Base-by-base conservation (phyloP, 352 stramenopile species). In the Aphanomyces astaci region DNA sequence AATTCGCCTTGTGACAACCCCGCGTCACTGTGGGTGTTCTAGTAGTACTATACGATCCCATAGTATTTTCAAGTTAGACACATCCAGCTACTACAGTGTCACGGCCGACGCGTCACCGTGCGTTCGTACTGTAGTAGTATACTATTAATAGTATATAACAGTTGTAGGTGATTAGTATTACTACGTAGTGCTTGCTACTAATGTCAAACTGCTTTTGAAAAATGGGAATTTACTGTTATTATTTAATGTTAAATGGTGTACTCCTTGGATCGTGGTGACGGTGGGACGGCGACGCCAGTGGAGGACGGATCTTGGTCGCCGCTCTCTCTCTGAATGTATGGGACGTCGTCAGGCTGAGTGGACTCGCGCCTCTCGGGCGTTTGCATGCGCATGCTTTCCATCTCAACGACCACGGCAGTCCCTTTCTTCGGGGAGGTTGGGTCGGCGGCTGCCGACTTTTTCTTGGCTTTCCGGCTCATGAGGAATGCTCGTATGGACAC, bases 321-420 rank as follows among this genome's bases (percentile, higher is more conserved):
- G 51, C 51, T 59, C 13, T 59, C 30, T 4, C 17, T 33, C 51
- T 59, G 11, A 19, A 22, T 25, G 22, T 59, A 59, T 22, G 51
- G 51, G 30, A 59, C n/a, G 11, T 59, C 51, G 15, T 7, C 7
- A 25, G 30, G 24, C 25, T 32, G 17, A 13, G 22, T 15, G 7
- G 17, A 32, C 25, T 59, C 51, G 13, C 13, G 51, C 13, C 24
- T 19, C 5, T 43, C 36, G 36, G 36, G 36, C 1, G 56, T 30
- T 51, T 43, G 32, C 31, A 68, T 68, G 24, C 32, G 62, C 31
- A 68, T 59, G 36, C 22, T 48, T 33, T 68, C 62, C 62, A 68
- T 68, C 22, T 66, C 59, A 30, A 66, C 33, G 19, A 19, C 13
- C 43, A 45, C 24, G 24, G 24, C 49, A 11, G 4, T 49, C 5